phyloP scores from a whole-genome alignment of 75 land plant species.

The Sequoia sempervirens region DNA sequence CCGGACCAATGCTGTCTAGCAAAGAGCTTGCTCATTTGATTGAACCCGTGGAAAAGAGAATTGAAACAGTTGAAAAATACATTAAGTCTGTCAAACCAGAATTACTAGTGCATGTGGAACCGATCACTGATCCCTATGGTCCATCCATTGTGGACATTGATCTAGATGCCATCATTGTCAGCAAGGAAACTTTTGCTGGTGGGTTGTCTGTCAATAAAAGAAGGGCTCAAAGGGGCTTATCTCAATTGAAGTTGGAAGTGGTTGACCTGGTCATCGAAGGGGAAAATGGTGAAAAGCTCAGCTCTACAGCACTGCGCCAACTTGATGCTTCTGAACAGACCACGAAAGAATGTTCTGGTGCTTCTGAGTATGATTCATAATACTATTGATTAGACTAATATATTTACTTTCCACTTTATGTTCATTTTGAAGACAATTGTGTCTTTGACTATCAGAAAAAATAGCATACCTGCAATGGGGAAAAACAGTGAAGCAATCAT shows the following conservation, averaged over 20 bases:
- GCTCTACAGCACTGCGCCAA: conserved; percentile 5
- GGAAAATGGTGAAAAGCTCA: conserved; percentile 3
- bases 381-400: not conserved
- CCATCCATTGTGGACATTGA: conserved; percentile 80
- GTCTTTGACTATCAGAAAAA: not conserved
- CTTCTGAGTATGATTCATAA: not conserved
- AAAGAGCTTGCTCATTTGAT: conserved; percentile 68
- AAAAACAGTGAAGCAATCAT: not conserved
- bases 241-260: conserved; percentile 12
- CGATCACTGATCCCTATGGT: conserved; percentile 85
- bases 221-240: conserved; percentile 70
- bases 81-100: conserved; percentile 85
- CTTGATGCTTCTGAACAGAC: not conserved
- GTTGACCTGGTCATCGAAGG: conserved; percentile 9
- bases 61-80: conserved; percentile 59
- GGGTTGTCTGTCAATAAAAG: conserved; percentile 71
- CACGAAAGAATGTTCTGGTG: not conserved
- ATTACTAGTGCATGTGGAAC: conserved; percentile 63
- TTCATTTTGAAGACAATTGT: not conserved
- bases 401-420: not conserved
- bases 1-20: conserved; percentile 76
- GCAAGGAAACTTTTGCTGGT: conserved; percentile 75
- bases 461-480: conserved; percentile 1
- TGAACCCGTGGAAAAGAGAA: conserved; percentile 73
- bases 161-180: conserved; percentile 87